These are phyloP conservation scores for Ilyonectria mors-panacis DNA, from an alignment of 2,329 filamentous ascomycete genomes.

Conservation along the genomic window DNA sequence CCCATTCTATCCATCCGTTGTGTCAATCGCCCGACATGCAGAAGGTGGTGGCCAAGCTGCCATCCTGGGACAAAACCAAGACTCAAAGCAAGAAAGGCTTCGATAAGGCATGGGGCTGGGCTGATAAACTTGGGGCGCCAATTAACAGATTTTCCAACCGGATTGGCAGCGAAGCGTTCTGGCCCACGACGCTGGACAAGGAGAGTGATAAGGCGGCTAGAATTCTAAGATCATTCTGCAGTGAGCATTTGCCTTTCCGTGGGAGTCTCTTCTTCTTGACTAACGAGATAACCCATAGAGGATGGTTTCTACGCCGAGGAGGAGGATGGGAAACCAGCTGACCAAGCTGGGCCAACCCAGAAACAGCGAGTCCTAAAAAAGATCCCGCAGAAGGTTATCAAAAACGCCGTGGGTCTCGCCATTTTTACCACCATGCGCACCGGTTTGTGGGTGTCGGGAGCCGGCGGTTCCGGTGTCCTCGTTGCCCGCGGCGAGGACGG, in stretches of 20 bases:
- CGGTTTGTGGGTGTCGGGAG: constrained; percentile 76
- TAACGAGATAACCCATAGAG: constrained; percentile 52
- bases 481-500: constrained; percentile 75
- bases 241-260: constrained; percentile 60
- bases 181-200: constrained; percentile 87
- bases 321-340: constrained; percentile 46
- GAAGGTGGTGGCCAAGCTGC: constrained; percentile 52
- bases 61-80: constrained; percentile 69
- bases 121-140: constrained; percentile 73
- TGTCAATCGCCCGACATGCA: constrained; percentile 48
- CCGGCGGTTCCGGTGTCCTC: constrained; percentile 76
- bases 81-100: constrained; percentile 75
- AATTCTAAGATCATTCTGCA: constrained; percentile 88
- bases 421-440: constrained; percentile 80
- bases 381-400: constrained; percentile 71
- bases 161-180: constrained; percentile 85
- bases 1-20: not conserved
- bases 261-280: not conserved
- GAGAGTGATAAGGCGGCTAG: constrained; percentile 91
- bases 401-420: constrained; percentile 76
- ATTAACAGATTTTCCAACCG: constrained; percentile 87
- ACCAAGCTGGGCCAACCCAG: constrained; percentile 52
- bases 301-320: constrained; percentile 66
- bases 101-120: constrained; percentile 77
- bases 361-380: constrained; percentile 65